These are phyloP conservation scores for Helenozyma baotianmanensis DNA, from an alignment of 805 yeast genomes.

Conservation along the genomic window DNA sequence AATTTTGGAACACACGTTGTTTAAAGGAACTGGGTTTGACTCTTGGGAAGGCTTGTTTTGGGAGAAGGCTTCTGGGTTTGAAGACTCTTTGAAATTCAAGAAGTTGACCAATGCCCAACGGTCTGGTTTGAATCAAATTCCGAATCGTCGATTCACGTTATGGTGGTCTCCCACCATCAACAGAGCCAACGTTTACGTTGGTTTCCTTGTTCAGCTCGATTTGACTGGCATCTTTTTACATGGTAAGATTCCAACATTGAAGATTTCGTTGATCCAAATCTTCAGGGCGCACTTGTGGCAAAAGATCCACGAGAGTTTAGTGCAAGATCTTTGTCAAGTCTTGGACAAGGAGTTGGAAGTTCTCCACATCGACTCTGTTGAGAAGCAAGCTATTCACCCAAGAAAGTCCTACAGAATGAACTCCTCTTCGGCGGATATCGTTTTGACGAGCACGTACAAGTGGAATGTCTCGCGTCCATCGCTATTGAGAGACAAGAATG, in stretches of 20 bases:
- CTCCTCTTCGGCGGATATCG: constrained; percentile 89
- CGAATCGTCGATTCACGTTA: constrained; percentile 91
- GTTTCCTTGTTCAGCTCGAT: constrained; percentile 93
- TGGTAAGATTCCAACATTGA: constrained; percentile 96
- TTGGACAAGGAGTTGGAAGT: constrained; percentile 83
- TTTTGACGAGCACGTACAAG: constrained; percentile 64
- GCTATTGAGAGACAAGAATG: constrained; percentile 65
- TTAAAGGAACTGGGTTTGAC: constrained; percentile 95
- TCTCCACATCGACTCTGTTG: constrained; percentile 77
- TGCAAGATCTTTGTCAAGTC: constrained; percentile 89
- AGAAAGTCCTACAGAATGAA: constrained; percentile 96
- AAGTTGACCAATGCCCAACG: constrained; percentile 96
- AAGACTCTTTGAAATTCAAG: constrained; percentile 90
- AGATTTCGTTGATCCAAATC: constrained; percentile 91
- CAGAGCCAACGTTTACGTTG: constrained; percentile 96
- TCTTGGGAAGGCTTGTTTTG: constrained; percentile 99
- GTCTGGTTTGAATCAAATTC: constrained; percentile 94
- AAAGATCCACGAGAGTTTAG: constrained; percentile 93
- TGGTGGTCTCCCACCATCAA: constrained; percentile 99
- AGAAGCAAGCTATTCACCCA: constrained; percentile 92
- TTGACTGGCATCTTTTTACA: constrained; percentile 95
- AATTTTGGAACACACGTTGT: constrained; percentile 88
- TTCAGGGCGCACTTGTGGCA: constrained; percentile 99
- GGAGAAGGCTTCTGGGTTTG: constrained; percentile 98
- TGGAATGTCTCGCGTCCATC: constrained; percentile 88